Evolutionary conservation across 192 early-diverging fungal species (phyloP), one percentile per base, ranked within the genome.

Genomic region (Coemansia sp.): DNA sequence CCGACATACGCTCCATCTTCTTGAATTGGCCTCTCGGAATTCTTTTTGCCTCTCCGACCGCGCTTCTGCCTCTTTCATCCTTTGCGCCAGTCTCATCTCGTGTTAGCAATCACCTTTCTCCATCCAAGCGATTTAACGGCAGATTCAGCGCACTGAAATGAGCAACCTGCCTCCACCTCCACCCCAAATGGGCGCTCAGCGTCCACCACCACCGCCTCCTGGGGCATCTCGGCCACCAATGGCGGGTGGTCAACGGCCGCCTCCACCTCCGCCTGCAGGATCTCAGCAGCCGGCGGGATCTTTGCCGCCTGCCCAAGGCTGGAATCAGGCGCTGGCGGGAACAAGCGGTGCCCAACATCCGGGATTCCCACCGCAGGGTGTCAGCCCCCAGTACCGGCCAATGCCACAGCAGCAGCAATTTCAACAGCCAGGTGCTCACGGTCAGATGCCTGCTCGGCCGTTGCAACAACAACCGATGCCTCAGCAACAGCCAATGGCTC

Each of bases 351-450:
- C 48, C 10, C 67, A 55, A 37, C 69, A 67, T 27, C 64, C 66
- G 5, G 75, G 72, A 15, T 72, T 72, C 53, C 69, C 77, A 39
- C 68, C 64, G 47, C 71, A 72, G 59, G 69, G 74, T 57, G 54
- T 51, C 9, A 55, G 52, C 24, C 45, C 59, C 22, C 66, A 65
- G 51, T 70, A 78, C 62, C 50, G 67, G 24, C 71, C 75, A 17
- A 22, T 54, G 19, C 19, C 58, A 17, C 73, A 62, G 59, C 74
- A 43, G 24, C 67, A 63, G 4, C 62, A 51, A 22, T 49, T 27
- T 12, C 60, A 62, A 54, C 60, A 76, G 27, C 69, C 64, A 14
- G 70, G 64, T n/a, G 59, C 50, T 10, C 69, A 73, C 27, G 64
- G 10, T 50, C 70, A 45, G 27, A 29, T 41, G 60, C 62, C 38